phyloP scores from a whole-genome alignment of 768 basidiomycete genomes.

The Leucosporidium scottii region DNA sequence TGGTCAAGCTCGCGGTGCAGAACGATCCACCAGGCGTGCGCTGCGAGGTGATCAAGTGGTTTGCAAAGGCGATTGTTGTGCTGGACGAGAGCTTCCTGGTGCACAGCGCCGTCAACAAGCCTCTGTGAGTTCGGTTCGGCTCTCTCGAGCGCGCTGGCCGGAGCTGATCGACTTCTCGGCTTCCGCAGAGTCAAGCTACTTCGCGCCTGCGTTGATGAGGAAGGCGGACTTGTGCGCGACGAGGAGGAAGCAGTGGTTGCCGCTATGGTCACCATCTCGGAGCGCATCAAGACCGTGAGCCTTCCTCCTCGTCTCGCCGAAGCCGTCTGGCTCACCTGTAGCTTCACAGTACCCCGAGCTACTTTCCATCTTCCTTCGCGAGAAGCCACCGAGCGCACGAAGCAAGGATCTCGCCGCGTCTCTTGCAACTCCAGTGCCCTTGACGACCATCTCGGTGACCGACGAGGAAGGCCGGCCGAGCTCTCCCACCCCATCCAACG shows the following conservation, averaged over 20 bases:
- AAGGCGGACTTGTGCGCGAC: slow-evolving; percentile 38
- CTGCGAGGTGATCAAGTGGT: slow-evolving; percentile 74
- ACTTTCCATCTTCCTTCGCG: slow-evolving; percentile 95
- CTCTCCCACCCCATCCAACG: slow-evolving; percentile 58
- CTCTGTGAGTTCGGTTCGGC: slow-evolving; percentile 13
- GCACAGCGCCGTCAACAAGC: slow-evolving; percentile 63
- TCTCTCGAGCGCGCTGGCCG: background rate
- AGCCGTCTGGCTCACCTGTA: background rate
- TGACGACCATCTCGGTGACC: slow-evolving; percentile 20
- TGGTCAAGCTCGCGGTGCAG: slow-evolving; percentile 75
- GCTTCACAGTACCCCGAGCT: slow-evolving; percentile 58
- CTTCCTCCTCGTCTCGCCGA: slow-evolving; percentile 20
- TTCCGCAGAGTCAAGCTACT: slow-evolving; percentile 55
- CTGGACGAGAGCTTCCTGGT: slow-evolving; percentile 89
- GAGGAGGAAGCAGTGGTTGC: slow-evolving; percentile 63
- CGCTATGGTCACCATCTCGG: slow-evolving; percentile 83
- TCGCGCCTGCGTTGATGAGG: slow-evolving; percentile 83
- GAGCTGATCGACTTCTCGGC: background rate
- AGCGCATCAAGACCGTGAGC: slow-evolving; percentile 64
- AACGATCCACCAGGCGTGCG: slow-evolving; percentile 87
- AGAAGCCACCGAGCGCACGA: slow-evolving; percentile 68
- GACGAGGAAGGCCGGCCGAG: slow-evolving; percentile 24
- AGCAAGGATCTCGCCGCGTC: slow-evolving; percentile 25
- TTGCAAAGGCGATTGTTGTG: slow-evolving; percentile 83
- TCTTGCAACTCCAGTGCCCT: slow-evolving; percentile 5